Percentiles rank a stretch among this genome's conserved stretches.
These are phyloP conservation scores for Ophiostoma perfectum DNA, from an alignment of 2,329 filamentous ascomycete species.

Conservation along the genomic window DNA sequence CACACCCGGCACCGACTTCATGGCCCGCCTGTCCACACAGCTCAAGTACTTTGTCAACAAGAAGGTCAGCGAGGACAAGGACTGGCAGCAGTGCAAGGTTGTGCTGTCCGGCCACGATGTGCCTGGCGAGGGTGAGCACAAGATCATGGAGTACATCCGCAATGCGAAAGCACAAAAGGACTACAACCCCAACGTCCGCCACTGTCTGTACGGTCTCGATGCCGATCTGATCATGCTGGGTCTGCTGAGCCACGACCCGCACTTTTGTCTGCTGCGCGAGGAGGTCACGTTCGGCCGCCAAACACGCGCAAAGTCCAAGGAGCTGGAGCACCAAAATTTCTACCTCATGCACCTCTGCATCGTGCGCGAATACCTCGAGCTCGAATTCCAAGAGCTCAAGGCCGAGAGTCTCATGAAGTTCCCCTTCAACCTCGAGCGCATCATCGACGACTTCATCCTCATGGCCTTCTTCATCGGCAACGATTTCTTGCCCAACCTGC, in stretches of 20 bases:
- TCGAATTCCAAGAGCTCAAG: slow-evolving; percentile 93
- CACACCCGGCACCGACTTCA: slow-evolving; percentile 92
- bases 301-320: slow-evolving; percentile 83
- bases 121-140: slow-evolving; percentile 96
- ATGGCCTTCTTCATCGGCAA: slow-evolving; percentile 99
- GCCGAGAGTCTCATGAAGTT: slow-evolving; percentile 66
- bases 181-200: slow-evolving; percentile 88
- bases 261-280: slow-evolving; percentile 94
- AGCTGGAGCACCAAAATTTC: slow-evolving; percentile 98
- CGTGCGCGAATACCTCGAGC: slow-evolving; percentile 90
- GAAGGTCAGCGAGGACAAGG: slow-evolving; percentile 92
- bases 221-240: slow-evolving; percentile 98
- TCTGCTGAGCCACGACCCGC: slow-evolving; percentile 91
- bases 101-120: slow-evolving; percentile 97
- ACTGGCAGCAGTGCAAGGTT: slow-evolving; percentile 96
- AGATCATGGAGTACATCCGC: slow-evolving; percentile 99
- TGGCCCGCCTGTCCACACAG: slow-evolving; percentile 91
- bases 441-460: slow-evolving; percentile 98
- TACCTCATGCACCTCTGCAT: slow-evolving; percentile 96
- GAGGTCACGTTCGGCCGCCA: slow-evolving; percentile 95
- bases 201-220: slow-evolving; percentile 95
- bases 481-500: slow-evolving; percentile 95
- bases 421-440: slow-evolving; percentile 84
- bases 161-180: slow-evolving; percentile 91
- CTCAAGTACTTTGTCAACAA: slow-evolving; percentile 98